Percentiles rank a stretch among this genome's conserved stretches.
phyloP scores from a whole-genome alignment of 352 stramenopile genomes.

The Pythium oligandrum region DNA sequence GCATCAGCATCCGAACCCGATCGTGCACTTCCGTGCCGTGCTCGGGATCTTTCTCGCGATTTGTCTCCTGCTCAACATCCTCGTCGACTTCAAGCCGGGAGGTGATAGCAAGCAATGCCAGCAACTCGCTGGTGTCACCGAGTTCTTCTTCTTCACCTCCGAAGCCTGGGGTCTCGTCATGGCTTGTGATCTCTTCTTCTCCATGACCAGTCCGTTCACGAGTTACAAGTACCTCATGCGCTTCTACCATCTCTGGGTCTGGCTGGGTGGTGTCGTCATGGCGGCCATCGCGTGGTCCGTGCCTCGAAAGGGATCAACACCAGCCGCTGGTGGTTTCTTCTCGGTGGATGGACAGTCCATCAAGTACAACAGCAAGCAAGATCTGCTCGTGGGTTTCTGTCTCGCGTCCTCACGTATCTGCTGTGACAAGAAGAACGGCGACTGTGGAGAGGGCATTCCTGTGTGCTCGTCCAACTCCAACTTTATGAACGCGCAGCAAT shows the following conservation, averaged over 20 bases:
- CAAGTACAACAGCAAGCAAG: constrained; percentile 62
- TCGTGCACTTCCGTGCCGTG: constrained; percentile 81
- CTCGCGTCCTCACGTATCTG: constrained; percentile 79
- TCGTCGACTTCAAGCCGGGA: constrained; percentile 70
- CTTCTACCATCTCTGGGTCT: constrained; percentile 86
- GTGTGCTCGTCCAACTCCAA: constrained; percentile 44
- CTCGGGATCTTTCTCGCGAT: constrained; percentile 84
- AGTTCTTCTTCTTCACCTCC: constrained; percentile 89
- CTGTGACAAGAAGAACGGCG: constrained; percentile 40
- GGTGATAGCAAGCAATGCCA: constrained; percentile 52
- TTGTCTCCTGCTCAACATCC: constrained; percentile 80
- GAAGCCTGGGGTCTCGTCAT: constrained; percentile 87
- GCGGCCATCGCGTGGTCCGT: constrained; percentile 70
- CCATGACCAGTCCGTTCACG: constrained; percentile 84
- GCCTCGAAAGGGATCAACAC: not conserved
- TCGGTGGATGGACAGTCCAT: constrained; percentile 79
- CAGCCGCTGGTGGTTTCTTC: constrained; percentile 77
- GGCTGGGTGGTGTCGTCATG: constrained; percentile 78
- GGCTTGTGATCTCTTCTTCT: constrained; percentile 86
- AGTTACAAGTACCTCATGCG: constrained; percentile 89
- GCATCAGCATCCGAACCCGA: constrained; percentile 87
- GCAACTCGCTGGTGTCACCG: constrained; percentile 73
- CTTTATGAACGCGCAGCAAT: constrained; percentile 80
- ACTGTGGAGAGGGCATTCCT: constrained; percentile 29
- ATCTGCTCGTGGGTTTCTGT: constrained; percentile 77